Percentiles rank a stretch among this genome's conserved stretches.
Evolutionary conservation across 495 filamentous ascomycete genomes (phyloP).

Genomic region (Achaetomiella virescens): DNA sequence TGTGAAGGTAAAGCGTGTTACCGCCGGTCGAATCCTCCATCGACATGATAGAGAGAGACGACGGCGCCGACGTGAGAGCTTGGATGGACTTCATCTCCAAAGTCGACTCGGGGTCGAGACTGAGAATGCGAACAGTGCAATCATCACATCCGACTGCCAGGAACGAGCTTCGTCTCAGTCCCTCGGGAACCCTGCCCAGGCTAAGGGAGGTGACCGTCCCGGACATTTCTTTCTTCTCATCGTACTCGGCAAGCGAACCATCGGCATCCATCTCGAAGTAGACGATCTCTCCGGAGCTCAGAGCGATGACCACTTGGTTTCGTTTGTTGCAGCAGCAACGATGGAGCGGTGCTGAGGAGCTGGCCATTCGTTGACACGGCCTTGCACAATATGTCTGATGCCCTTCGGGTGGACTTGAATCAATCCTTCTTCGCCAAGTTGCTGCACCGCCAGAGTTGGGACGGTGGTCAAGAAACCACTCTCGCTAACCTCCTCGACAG

Average conservation of each 20-base stretch:
- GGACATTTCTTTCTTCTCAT: constrained; percentile 91
- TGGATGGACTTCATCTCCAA: constrained; percentile 91
- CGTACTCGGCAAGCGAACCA: constrained; percentile 85
- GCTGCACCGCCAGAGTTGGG: constrained; percentile 84
- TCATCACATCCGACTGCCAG: constrained; percentile 96
- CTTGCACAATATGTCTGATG: constrained; percentile 81
- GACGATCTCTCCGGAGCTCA: constrained; percentile 92
- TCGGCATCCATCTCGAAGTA: constrained; percentile 97
- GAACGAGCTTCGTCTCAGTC: constrained; percentile 76
- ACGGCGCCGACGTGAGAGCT: constrained; percentile 82
- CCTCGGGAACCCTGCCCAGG: constrained; percentile 88
- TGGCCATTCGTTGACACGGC: constrained; percentile 88
- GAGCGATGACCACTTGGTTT: constrained; percentile 87
- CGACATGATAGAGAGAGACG: constrained; percentile 82
- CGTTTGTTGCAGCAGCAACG: constrained; percentile 90
- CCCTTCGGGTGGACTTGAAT: constrained; percentile 94
- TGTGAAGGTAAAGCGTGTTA: constrained; percentile 83
- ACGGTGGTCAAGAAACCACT: constrained; percentile 84
- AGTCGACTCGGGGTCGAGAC: constrained; percentile 81
- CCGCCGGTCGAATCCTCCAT: constrained; percentile 82
- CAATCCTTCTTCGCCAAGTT: constrained; percentile 86
- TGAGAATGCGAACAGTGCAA: constrained; percentile 87
- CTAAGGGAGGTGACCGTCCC: constrained; percentile 92
- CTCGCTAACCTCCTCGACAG: constrained; percentile 89
- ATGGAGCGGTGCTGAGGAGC: constrained; percentile 90